These are phyloP conservation scores for Fragaria vesca DNA, from an alignment of 306 rosid species.

Conservation along the genomic window DNA sequence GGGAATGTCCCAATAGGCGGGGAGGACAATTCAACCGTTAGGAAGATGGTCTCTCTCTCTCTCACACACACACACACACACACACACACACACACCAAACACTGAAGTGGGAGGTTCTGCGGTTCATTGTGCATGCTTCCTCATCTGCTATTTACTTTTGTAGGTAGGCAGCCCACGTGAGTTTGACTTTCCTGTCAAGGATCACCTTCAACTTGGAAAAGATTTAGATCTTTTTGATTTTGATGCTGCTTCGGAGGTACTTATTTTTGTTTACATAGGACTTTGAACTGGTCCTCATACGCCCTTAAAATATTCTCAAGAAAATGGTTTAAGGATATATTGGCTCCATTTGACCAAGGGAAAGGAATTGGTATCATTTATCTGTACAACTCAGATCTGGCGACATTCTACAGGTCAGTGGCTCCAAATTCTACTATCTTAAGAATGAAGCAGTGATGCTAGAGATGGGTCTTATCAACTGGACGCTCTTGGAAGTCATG, in stretches of 20 bases:
- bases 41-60: too few species aligned
- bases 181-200: slow-evolving; percentile 73
- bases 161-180: slow-evolving; percentile 66
- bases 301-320: not conserved
- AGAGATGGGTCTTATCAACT: slow-evolving; percentile 85
- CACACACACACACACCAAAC: too few species aligned
- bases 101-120: not conserved
- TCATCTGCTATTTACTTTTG: slow-evolving; percentile 26
- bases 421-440: slow-evolving; percentile 91
- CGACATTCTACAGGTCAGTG: slow-evolving; percentile 71
- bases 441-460: slow-evolving; percentile 89
- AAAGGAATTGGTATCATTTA: slow-evolving; percentile 9
- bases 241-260: slow-evolving; percentile 98
- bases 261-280: slow-evolving; percentile 10
- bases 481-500: slow-evolving; percentile 91
- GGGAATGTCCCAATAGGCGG: too few species aligned
- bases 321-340: slow-evolving; percentile 10
- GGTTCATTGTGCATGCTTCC: slow-evolving; percentile 17
- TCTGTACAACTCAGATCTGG: slow-evolving; percentile 18
- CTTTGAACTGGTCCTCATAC: not conserved
- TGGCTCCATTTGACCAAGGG: slow-evolving; percentile 12
- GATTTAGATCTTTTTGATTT: slow-evolving; percentile 85
- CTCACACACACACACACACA: not conserved
- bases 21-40: too few species aligned
- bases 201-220: slow-evolving; percentile 92